Percentiles rank a stretch among this genome's conserved stretches.
phyloP scores from a whole-genome alignment of 2,329 filamentous ascomycete genomes.

The Cytospora mali region DNA sequence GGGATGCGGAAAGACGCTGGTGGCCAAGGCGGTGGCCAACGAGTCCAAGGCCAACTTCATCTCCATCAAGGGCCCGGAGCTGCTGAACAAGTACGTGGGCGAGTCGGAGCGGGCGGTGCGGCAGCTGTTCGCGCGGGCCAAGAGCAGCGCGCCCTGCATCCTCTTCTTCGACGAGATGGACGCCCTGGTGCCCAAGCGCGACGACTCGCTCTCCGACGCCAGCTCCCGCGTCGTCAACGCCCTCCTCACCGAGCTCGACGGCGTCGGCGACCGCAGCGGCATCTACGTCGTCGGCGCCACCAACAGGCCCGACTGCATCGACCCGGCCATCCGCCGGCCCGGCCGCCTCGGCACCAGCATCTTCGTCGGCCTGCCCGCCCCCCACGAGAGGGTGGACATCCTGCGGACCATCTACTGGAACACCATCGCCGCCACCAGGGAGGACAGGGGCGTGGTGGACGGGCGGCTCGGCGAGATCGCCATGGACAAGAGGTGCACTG shows the following conservation, averaged over 20 bases:
- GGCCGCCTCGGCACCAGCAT: constrained; percentile 86
- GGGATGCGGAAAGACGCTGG: constrained; percentile 93
- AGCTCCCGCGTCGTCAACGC: constrained; percentile 92
- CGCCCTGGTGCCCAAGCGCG: constrained; percentile 83
- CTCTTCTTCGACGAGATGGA: constrained; percentile 99
- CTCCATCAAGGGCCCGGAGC: constrained; percentile 92
- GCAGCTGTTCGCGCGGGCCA: constrained; percentile 86
- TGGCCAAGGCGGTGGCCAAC: constrained; percentile 95
- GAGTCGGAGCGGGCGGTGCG: constrained; percentile 93
- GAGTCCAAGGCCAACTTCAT: constrained; percentile 98
- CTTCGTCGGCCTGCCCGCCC: constrained; percentile 82
- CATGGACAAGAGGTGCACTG: constrained; percentile 65
- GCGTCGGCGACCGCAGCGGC: constrained; percentile 75
- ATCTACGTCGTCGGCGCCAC: constrained; percentile 96
- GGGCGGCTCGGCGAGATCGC: constrained; percentile 63
- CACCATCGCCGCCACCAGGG: constrained; percentile 52
- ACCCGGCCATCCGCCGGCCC: constrained; percentile 90
- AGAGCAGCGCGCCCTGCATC: constrained; percentile 85
- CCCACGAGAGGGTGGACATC: constrained; percentile 79
- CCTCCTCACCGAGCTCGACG: constrained; percentile 90
- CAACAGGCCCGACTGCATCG: constrained; percentile 94
- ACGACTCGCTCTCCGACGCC: constrained; percentile 73
- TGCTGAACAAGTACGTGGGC: constrained; percentile 97
- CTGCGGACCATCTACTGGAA: constrained; percentile 67
- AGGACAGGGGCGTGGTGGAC: neutral